Base-by-base conservation (phyloP, 129 eudicot genomes). In the Kitagawia praeruptora region DNA sequence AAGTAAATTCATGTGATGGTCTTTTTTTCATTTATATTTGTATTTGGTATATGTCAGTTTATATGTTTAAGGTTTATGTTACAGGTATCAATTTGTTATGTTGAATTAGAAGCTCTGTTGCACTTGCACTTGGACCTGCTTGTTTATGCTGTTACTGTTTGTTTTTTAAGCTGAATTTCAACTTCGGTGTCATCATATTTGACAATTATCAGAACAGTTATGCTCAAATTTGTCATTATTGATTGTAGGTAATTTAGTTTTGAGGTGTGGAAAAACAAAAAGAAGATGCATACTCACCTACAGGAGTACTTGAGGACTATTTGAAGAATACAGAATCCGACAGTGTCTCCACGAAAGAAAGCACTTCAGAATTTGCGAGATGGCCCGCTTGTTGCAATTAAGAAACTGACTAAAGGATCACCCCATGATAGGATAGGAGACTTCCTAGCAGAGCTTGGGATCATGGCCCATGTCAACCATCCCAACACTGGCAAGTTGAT, bases 301-400 rank as follows among this genome's bases (percentile, higher is more conserved):
- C 85, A 27, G 88, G 92, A 48, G 91, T 94, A 78, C 93, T 94
- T 78, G 98, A 90, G 74, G 97, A 92, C 75, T 94, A 85, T 80
- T 85, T 92, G 16, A 89, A 96, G 75, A 87, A 78, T 71, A 38
- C 84, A 67, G 98, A 90, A 63, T 86, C 92, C n/a, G 89, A 93
- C 7, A 81, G 96, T 63, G 85, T 77, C 61, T 88, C 92, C 19
- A 81, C 93, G 21, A 89, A 83, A 83, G 90, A 84, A 51, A 91
- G 97, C 82, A 46, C 15, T 46, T n/a, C n/a, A n/a, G n/a, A n/a
- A n/a, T n/a, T n/a, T n/a, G n/a, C n/a, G n/a, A n/a, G n/a, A n/a
- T n/a, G n/a, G n/a, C n/a, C n/a, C n/a, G n/a, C n/a, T n/a, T n/a
- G n/a, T n/a, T n/a, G n/a, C n/a, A n/a, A n/a, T n/a, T n/a, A n/a